Evolutionary conservation across 345 rosid genomes (phyloP).

Genomic region (Rubroshorea leprosula): DNA sequence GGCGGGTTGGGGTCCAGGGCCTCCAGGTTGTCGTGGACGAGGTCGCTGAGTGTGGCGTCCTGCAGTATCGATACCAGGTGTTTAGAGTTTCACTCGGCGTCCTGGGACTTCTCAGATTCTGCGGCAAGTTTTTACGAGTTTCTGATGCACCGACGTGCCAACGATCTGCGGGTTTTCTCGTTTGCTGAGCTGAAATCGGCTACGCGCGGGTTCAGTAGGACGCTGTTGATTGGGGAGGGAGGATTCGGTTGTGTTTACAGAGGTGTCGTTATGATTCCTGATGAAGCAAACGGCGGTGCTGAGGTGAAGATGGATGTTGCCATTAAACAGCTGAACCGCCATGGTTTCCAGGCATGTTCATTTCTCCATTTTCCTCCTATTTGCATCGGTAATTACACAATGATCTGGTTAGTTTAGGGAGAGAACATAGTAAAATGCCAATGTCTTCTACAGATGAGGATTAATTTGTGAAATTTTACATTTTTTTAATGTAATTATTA

Average conservation of each 20-base stretch:
- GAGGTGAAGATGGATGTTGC: constrained; percentile 63
- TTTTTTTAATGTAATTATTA: no score
- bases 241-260: constrained; percentile 90
- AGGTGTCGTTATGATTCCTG: constrained; percentile 53
- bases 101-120: constrained; percentile 58
- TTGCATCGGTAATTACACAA: neutral
- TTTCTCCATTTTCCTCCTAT: constrained; percentile 2
- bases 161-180: constrained; percentile 68
- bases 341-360: constrained; percentile 89
- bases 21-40: constrained; percentile 72
- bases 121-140: constrained; percentile 41
- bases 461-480: neutral
- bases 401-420: neutral
- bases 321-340: constrained; percentile 85
- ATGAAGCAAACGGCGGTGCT: constrained; percentile 19
- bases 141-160: constrained; percentile 57
- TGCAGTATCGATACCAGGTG: constrained; percentile 63
- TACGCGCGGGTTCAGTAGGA: constrained; percentile 71
- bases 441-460: neutral
- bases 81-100: constrained; percentile 84
- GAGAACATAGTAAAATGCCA: neutral
- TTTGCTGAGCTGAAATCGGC: constrained; percentile 77
- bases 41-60: constrained; percentile 87
- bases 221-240: constrained; percentile 82
- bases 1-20: constrained; percentile 35